Percentiles rank a stretch among this genome's conserved stretches.
phyloP scores from a whole-genome alignment of 257 asterid genomes.

The Solanum dulcamara region DNA sequence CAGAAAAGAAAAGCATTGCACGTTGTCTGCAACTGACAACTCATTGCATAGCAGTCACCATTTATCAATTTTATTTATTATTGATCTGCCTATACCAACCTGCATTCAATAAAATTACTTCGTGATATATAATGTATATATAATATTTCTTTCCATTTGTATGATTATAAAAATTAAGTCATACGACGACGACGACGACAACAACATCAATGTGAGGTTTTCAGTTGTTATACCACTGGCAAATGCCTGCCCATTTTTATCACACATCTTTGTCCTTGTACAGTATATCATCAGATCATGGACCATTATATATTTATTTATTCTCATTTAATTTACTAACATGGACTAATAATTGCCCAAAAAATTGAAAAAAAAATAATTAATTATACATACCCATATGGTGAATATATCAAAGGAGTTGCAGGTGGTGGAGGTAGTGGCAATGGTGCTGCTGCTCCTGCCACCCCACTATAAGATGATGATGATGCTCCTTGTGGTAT shows the following conservation, averaged over 20 bases:
- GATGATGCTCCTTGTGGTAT: constrained; percentile 42
- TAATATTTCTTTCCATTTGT: not conserved
- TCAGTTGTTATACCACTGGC: constrained; percentile 27
- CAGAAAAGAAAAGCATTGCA: constrained; percentile 9
- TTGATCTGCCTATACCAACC: constrained; percentile 50
- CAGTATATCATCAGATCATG: constrained; percentile 28
- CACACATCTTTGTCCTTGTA: constrained; percentile 24
- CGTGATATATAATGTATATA: not conserved
- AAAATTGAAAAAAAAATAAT: not conserved
- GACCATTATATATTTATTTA: constrained; percentile 19
- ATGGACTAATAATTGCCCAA: constrained; percentile 14
- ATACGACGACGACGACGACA: constrained; percentile 14
- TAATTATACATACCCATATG: constrained; percentile 62
- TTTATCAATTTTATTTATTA: constrained; percentile 26
- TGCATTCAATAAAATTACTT: constrained; percentile 27
- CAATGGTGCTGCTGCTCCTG: constrained; percentile 22
- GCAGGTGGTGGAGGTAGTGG: constrained; percentile 44
- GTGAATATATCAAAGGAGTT: constrained; percentile 64
- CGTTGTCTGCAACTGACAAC: constrained; percentile 27
- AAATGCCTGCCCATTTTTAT: constrained; percentile 29
- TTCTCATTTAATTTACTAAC: constrained; percentile 13
- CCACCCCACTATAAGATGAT: constrained; percentile 40
- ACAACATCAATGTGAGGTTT: constrained; percentile 11
- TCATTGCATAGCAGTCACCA: constrained; percentile 6
- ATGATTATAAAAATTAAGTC: not conserved